These are phyloP conservation scores for Zygosaccharomyces rouxii DNA, from an alignment of 805 yeast species.

Conservation along the genomic window DNA sequence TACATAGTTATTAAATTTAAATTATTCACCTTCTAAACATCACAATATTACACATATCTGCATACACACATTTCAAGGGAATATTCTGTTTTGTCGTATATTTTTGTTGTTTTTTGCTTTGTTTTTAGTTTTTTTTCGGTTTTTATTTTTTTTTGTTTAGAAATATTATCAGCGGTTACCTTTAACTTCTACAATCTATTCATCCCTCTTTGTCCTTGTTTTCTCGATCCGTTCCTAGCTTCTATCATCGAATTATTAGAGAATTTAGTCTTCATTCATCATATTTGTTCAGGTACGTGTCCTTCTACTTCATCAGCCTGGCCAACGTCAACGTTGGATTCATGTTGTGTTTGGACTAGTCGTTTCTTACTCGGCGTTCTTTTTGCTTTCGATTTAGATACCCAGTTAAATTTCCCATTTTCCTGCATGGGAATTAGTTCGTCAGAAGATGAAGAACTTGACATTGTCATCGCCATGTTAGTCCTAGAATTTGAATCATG, in stretches of 20 bases:
- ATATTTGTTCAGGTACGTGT: slow-evolving; percentile 30
- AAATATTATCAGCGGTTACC: neutral
- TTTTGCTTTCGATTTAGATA: slow-evolving; percentile 25
- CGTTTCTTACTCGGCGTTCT: slow-evolving; percentile 35
- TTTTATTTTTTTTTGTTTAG: neutral
- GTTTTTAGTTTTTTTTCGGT: neutral
- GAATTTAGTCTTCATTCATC: slow-evolving; percentile 4
- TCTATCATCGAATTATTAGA: neutral
- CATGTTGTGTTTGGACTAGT: slow-evolving; percentile 36
- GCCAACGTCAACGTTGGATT: slow-evolving; percentile 33
- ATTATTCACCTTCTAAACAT: slow-evolving; percentile 4
- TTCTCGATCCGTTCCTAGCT: neutral
- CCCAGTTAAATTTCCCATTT: slow-evolving; percentile 32
- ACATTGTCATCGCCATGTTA: slow-evolving; percentile 12
- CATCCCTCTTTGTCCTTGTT: neutral
- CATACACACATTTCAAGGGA: neutral
- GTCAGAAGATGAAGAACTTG: slow-evolving; percentile 27
- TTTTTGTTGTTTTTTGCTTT: neutral
- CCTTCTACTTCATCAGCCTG: slow-evolving; percentile 34
- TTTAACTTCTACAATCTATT: neutral
- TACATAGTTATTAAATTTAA: neutral
- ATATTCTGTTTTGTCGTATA: neutral
- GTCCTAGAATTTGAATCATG: slow-evolving; percentile 9
- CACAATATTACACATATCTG: slow-evolving; percentile 2
- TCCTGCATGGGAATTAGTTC: slow-evolving; percentile 35